phyloP scores from a whole-genome alignment of 305 asterid species.

The Solanum chacoense region DNA sequence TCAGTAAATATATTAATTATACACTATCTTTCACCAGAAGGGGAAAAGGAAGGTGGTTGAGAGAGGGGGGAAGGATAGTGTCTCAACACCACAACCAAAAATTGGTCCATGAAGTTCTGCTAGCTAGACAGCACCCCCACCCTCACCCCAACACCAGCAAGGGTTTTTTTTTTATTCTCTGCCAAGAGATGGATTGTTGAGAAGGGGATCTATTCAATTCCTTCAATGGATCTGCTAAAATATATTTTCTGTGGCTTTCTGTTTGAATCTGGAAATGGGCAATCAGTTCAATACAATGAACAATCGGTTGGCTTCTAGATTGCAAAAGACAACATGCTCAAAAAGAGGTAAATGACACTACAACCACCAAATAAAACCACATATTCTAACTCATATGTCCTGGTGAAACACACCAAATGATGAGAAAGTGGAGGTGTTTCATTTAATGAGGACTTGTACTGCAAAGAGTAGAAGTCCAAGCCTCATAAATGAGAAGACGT shows the following conservation, averaged over 20 bases:
- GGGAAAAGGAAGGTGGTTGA: neutral
- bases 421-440: neutral
- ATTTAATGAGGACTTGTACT: neutral
- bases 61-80: neutral
- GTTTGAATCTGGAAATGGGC: neutral
- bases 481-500: neutral
- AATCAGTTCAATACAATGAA: neutral
- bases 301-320: neutral
- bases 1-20: neutral
- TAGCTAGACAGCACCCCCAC: neutral
- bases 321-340: neutral
- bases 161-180: neutral
- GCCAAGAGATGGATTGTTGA: neutral
- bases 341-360: neutral
- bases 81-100: neutral
- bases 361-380: neutral
- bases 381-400: neutral
- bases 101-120: neutral
- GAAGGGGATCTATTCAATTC: neutral
- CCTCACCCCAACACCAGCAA: neutral
- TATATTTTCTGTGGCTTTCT: neutral
- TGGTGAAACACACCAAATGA: neutral
- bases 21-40: neutral
- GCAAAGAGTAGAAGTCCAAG: neutral
- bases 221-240: neutral